A percentile compares a stretch with the other conserved stretches of the same genome.
Conservation (phyloP, 805 yeast genomes). For the Debaryomyces prosopidis region DNA sequence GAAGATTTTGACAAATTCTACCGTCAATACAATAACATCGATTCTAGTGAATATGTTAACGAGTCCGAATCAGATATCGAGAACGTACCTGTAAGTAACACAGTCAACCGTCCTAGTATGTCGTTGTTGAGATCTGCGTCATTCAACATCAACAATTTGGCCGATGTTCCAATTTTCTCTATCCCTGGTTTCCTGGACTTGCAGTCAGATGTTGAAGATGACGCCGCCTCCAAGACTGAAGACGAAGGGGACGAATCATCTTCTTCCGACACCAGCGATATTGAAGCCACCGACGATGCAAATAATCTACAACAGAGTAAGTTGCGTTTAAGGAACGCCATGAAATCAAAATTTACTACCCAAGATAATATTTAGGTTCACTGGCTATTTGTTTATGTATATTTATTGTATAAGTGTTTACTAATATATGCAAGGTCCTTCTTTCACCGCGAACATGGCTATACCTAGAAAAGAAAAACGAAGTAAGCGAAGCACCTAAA, state of each 20-base stretch:
- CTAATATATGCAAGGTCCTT: no score
- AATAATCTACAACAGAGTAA: neutral
- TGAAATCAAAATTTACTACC: neutral
- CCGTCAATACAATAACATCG: conserved; percentile 19
- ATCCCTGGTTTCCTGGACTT: conserved; percentile 1
- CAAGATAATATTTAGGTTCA: no score
- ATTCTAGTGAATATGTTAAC: conserved; percentile 21
- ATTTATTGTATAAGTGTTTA: no score
- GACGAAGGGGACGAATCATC: neutral
- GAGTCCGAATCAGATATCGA: neutral
- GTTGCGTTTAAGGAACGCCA: neutral
- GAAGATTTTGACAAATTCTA: conserved; percentile 37
- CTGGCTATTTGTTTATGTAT: no score
- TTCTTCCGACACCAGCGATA: neutral
- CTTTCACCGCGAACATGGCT: no score
- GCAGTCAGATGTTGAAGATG: conserved; percentile 3
- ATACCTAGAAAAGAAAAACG: no score
- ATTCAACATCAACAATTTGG: conserved; percentile 17
- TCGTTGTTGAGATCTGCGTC: neutral
- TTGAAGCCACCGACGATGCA: neutral
- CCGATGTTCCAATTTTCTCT: conserved; percentile 31
- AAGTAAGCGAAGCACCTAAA: no score
- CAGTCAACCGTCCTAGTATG: neutral
- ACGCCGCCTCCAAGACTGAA: conserved; percentile 1
- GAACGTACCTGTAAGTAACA: neutral